phyloP scores from a whole-genome alignment of 768 basidiomycete species.

The Auricularia auricula-judae region DNA sequence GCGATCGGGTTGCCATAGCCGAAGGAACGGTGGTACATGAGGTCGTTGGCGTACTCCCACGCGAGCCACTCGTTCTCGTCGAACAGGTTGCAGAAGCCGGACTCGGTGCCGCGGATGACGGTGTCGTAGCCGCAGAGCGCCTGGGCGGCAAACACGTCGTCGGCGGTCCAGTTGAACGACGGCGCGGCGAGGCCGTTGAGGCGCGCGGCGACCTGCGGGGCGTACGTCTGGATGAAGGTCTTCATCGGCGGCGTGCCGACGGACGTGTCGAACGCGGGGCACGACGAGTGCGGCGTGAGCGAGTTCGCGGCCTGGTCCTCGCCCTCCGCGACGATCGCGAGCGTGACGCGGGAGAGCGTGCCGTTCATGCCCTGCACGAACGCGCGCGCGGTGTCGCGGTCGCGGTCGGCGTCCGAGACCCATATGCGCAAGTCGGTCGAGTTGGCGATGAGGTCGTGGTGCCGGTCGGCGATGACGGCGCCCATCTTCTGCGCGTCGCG shows the following conservation, averaged over 20 bases:
- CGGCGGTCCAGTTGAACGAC: neutral
- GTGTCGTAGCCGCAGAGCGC: neutral
- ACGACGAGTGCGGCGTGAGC: neutral
- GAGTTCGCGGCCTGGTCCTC: neutral
- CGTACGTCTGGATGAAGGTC: neutral
- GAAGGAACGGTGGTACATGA: conserved; percentile 38
- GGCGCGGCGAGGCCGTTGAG: neutral
- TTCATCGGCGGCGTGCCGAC: neutral
- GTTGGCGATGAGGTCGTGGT: neutral
- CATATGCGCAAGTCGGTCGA: neutral
- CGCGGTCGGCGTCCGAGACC: neutral
- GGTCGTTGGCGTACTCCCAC: conserved; percentile 34
- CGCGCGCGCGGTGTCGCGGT: neutral
- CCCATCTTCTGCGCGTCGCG: neutral
- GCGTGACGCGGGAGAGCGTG: neutral
- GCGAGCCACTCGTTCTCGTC: conserved; percentile 30
- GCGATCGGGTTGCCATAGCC: conserved; percentile 35
- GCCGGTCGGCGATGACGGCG: neutral
- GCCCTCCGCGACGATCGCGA: neutral
- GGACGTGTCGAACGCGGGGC: neutral
- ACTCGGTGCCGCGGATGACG: neutral
- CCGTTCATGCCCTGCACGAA: neutral
- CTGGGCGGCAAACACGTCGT: neutral
- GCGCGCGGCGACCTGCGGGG: neutral
- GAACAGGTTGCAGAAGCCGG: neutral